Base-by-base conservation (phyloP, 805 yeast species). In the Candida patagonica region DNA sequence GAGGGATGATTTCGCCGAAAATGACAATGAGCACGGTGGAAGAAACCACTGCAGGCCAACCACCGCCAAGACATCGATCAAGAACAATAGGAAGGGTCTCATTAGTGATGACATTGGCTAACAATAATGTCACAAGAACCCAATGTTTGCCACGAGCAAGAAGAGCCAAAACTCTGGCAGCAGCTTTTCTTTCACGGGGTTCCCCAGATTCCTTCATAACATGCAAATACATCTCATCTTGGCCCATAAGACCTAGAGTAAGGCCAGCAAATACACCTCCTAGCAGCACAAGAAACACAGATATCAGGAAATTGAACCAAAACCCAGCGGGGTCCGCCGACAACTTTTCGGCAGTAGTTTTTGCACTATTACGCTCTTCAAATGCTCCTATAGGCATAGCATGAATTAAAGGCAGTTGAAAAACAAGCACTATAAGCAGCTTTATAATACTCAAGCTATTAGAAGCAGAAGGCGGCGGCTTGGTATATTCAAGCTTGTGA, bases 201-300 rank as follows among this genome's bases (percentile, higher is more conserved):
- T 51, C 58, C n/a, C 98, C 97, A n/a, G 87, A 76, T 34, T 81
- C 76, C 40, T 87, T 78, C 45, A 89, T 80, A 9, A 89, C 98
- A 60, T 85, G 89, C 45, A 89, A 68, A 53, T 88, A 85, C 19
- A 89, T 89, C 60, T 89, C 97, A 60, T 89, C 97, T 61, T 89
- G 97, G 50, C 97, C 97, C 98, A 89, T 89, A 8, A 89, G 71
- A 2, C 92, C 97, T 36, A 89, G 67, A n/a, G 98, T 92, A 31
- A 89, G 68, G 8, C 66, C 66, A 7, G 66, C 66, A 42, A 62
- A 62, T 4, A 59, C 60, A 24, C 66, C 66, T 17, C 66, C 66
- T 2, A 61, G 51, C 19, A 61, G 45, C 4, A 62, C 66, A 9
- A 61, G 53, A 5, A 52, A 22, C 1, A 43, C 56, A 15, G 62